phyloP scores from a whole-genome alignment of 2,329 filamentous ascomycete genomes.

The Epichloe bromicola region DNA sequence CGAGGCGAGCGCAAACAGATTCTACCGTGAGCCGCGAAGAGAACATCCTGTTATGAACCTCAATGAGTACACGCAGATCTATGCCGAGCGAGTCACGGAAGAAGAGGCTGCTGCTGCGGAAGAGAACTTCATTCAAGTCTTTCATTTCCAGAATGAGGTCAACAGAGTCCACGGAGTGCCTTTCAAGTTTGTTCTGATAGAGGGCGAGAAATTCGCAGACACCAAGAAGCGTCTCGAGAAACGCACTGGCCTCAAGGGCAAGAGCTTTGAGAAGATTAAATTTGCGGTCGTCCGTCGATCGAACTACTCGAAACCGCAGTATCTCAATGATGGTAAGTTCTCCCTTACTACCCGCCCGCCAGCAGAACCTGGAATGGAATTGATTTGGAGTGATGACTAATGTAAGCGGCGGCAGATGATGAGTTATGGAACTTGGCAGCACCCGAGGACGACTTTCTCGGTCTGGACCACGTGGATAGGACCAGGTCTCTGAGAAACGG shows the following conservation, averaged over 20 bases:
- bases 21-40: conserved; percentile 62
- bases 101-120: conserved; percentile 50
- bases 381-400: neutral
- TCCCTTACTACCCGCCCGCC: neutral
- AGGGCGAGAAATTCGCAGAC: conserved; percentile 78
- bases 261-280: conserved; percentile 97
- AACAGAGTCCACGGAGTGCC: conserved; percentile 76
- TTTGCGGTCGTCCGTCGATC: conserved; percentile 70
- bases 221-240: conserved; percentile 92
- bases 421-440: conserved; percentile 39
- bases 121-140: conserved; percentile 57
- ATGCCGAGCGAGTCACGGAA: conserved; percentile 68
- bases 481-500: conserved; percentile 45
- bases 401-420: conserved; percentile 32
- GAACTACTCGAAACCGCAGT: conserved; percentile 63
- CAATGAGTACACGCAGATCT: conserved; percentile 73
- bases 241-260: conserved; percentile 88
- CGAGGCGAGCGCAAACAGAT: conserved; percentile 70
- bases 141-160: conserved; percentile 87
- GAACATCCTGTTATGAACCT: conserved; percentile 67
- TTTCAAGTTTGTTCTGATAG: conserved; percentile 77
- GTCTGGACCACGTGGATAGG: conserved; percentile 53
- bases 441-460: conserved; percentile 48
- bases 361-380: too few species aligned
- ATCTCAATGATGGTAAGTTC: conserved; percentile 73